Base-by-base conservation (phyloP, 306 rosid genomes). In the Arachis hypogaea region DNA sequence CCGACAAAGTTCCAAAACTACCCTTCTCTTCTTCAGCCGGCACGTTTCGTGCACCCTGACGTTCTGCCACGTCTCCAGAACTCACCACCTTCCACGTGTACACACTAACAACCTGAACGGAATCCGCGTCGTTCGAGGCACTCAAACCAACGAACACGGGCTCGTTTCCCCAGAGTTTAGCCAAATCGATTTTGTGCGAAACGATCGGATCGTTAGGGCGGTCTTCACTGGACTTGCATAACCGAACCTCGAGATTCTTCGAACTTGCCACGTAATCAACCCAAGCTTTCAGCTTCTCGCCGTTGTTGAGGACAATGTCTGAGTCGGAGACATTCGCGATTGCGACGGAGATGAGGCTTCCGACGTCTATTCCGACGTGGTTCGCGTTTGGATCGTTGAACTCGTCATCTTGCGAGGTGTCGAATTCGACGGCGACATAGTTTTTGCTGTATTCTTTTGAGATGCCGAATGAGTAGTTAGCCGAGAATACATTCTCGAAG, bases 71-170 rank as follows among this genome's bases (percentile, higher is more conserved):
- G 3, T 89, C 88, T 6, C 77, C 36, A 11, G 92, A 91, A 82
- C 88, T 91, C 87, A 82, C 68, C 57, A 85, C 58, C 50, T 44
- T 79, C 97, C 97, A 91, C 0, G 91, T 84, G 74, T 87, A 83
- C 2, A 92, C 78, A 10, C 78, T 82, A 70, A 83, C 78, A 73
- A 83, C 72, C 80, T 85, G 93, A 3, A 28, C 52, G 5, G 88
- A 85, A 16, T 61, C n/a, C 0, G 43, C 75, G 45, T 57, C 65
- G 68, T 82, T 89, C 5, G 86, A 77, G 6, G 96, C 80, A 69
- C 87, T 79, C 63, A 92, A 50, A 6, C 93, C 93, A 28, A 82
- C 77, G 57, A 67, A 80, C 51, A 92, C 86, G 5, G 79, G 79
- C 60, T 77, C 40, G 7, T 33, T 78, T 7, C 78, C 80, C 85